A percentile compares a stretch with the other conserved stretches of the same genome.
Evolutionary conservation across 2,329 filamentous ascomycete genomes (phyloP).

Genomic region (Colletotrichum tropicicola): DNA sequence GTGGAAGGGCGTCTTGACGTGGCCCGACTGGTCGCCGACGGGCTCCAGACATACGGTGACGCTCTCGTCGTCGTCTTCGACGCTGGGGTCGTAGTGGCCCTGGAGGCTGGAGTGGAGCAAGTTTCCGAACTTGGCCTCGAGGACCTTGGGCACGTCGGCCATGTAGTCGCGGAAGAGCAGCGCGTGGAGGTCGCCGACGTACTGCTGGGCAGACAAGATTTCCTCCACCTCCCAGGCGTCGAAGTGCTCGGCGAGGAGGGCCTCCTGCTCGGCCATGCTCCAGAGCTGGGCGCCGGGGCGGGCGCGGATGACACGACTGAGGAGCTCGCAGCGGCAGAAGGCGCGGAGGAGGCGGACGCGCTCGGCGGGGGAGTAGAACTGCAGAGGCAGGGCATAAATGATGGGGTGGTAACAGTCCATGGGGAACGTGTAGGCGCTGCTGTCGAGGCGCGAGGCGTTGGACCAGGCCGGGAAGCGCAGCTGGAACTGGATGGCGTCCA

Average conservation of each 20-base stretch:
- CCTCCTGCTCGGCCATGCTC: neutral
- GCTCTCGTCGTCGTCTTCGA: neutral
- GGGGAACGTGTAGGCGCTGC: neutral
- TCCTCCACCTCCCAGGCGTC: conserved; percentile 15
- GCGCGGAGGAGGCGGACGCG: neutral
- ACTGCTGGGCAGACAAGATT: neutral
- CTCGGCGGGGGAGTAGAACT: neutral
- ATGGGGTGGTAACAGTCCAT: neutral
- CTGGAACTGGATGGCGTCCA: neutral
- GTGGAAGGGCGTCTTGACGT: neutral
- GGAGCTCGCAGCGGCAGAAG: conserved; percentile 3
- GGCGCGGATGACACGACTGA: neutral
- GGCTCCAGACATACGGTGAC: too few species aligned
- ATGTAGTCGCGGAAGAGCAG: neutral
- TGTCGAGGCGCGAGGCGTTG: neutral
- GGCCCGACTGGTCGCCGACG: too few species aligned
- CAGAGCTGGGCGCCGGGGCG: conserved; percentile 3
- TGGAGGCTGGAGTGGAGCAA: too few species aligned
- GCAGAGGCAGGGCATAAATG: neutral
- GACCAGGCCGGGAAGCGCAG: neutral
- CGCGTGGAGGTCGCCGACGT: neutral
- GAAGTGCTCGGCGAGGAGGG: neutral
- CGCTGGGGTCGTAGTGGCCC: neutral
- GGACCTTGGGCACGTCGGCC: neutral
- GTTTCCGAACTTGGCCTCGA: neutral